A percentile compares a stretch with the other conserved stretches of the same genome.
Conservation (phyloP, 129 eudicot species). For the Centella asiatica region DNA sequence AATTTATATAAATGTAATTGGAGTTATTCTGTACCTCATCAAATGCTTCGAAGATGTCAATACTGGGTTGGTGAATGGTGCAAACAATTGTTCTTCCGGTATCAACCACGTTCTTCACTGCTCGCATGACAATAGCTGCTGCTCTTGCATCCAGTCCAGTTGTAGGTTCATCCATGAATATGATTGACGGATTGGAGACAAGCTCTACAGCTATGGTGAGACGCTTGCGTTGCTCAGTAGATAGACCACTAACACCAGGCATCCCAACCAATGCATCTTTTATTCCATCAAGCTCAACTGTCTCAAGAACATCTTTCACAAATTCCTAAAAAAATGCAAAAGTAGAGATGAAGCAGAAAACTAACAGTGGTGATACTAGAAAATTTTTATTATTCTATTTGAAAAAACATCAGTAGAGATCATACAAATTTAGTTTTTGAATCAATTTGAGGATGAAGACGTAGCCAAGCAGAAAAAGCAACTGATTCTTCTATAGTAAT, state of each 20-base stretch:
- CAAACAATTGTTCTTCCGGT: conserved; percentile 81
- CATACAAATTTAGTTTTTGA: conserved; percentile 57
- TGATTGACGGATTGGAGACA: conserved; percentile 78
- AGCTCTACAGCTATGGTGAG: conserved; percentile 82
- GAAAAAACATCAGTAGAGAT: too few species aligned
- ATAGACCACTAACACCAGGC: conserved; percentile 69
- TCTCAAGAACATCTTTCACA: conserved; percentile 58
- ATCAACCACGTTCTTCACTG: conserved; percentile 55
- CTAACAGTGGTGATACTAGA: not conserved
- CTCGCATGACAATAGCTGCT: conserved; percentile 78
- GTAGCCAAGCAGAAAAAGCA: conserved; percentile 78
- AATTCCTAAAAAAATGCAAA: conserved; percentile 31
- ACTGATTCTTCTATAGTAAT: conserved; percentile 76
- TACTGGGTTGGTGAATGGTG: conserved; percentile 80
- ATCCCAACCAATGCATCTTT: conserved; percentile 62
- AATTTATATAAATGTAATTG: not conserved
- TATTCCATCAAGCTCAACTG: conserved; percentile 58
- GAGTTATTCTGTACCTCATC: conserved; percentile 46
- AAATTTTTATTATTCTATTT: too few species aligned
- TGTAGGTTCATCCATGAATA: conserved; percentile 82
- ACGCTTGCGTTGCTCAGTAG: conserved; percentile 82
- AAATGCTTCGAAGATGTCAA: conserved; percentile 72
- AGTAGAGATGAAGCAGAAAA: not conserved
- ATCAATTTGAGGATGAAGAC: conserved; percentile 66
- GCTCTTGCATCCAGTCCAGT: conserved; percentile 84